Evolutionary conservation across 2,329 filamentous ascomycete genomes (phyloP), one percentile per base, ranked within the genome.

Genomic region (Hymenoscyphus repandus): DNA sequence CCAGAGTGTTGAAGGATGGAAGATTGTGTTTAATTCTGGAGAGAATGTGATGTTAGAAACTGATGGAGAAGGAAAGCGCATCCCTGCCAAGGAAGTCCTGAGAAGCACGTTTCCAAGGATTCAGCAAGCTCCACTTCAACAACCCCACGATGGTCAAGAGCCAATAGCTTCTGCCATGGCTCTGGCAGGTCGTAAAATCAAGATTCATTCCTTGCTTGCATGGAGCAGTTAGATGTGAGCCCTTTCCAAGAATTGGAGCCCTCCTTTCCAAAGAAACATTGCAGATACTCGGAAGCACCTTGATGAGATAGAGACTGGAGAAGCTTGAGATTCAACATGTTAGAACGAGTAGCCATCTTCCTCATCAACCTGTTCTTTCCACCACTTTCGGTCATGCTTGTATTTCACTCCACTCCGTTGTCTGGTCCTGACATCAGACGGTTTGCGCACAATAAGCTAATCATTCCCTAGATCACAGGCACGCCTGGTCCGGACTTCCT

Each of bases 351-450:
- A 10, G 45, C 45, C 12, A 52, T 58, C 30, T 52, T 51, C 33
- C 13, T 55, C 13, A 61, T 61, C 39, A 64, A 59, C 37, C 52
- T 61, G 5, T 62, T 63, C 53, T 57, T 47, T 32, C 59, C 59
- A n/a, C 62, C 60, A 11, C 41, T 64, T 11, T 51, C 57, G 18
- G 57, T 63, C 2, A 54, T 60, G 50, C 49, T 60, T 6, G 56
- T 55, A 31, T 12, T 12, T 31, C 13, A 18, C 13, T 39, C 17
- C 17, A 2, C 32, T 40, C 32, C 12, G 6, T 18, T 12, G 38
- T 40, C 38, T 17, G 11, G 17, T 11, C 39, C 12, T 17, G 6
- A n/a, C 17, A 3, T 31, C 22, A 13, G 10, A 0, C 46, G 7
- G 3, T 10, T 6, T 38, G 36, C 12, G 22, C 34, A 12, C 7